phyloP scores from a whole-genome alignment of 495 filamentous ascomycete genomes.

The Neurospora intermedia region DNA sequence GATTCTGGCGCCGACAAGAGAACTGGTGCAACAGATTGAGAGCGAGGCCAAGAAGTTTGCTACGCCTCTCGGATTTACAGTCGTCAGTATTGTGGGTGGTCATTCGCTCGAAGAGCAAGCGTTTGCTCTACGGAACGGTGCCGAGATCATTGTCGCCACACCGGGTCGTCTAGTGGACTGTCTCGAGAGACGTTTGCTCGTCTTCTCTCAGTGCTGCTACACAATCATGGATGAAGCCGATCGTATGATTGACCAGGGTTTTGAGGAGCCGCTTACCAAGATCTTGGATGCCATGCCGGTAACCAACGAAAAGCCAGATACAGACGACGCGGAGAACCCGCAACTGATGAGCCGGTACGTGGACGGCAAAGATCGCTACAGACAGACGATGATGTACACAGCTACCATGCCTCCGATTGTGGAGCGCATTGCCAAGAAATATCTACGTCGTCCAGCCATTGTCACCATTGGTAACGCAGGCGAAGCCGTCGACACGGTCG shows the following conservation, averaged over 20 bases:
- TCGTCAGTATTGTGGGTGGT: conserved; percentile 94
- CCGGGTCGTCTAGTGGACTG: conserved; percentile 96
- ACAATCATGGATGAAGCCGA: conserved; percentile 97
- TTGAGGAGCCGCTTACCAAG: conserved; percentile 96
- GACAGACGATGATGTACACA: conserved; percentile 99
- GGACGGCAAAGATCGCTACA: conserved; percentile 75
- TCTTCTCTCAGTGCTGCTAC: conserved; percentile 94
- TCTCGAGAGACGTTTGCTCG: conserved; percentile 84
- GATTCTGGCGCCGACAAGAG: conserved; percentile 94
- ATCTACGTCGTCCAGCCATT: conserved; percentile 85
- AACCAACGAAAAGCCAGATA: conserved; percentile 90
- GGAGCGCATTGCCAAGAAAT: conserved; percentile 92
- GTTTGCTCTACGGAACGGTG: conserved; percentile 85
- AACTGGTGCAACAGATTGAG: conserved; percentile 97
- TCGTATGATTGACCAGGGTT: conserved; percentile 97
- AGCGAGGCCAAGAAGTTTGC: conserved; percentile 92
- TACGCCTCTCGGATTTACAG: conserved; percentile 81
- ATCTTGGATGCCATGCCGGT: conserved; percentile 97
- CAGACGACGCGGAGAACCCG: conserved; percentile 84
- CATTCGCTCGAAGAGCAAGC: conserved; percentile 93
- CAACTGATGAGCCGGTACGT: conserved; percentile 73
- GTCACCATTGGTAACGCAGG: conserved; percentile 92
- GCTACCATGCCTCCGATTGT: conserved; percentile 93
- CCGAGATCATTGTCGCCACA: conserved; percentile 97
- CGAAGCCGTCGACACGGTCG: conserved; percentile 97